Base-by-base conservation (phyloP, 1,284 basidiomycete species). In the Sporisorium iseilematis-ciliati region DNA sequence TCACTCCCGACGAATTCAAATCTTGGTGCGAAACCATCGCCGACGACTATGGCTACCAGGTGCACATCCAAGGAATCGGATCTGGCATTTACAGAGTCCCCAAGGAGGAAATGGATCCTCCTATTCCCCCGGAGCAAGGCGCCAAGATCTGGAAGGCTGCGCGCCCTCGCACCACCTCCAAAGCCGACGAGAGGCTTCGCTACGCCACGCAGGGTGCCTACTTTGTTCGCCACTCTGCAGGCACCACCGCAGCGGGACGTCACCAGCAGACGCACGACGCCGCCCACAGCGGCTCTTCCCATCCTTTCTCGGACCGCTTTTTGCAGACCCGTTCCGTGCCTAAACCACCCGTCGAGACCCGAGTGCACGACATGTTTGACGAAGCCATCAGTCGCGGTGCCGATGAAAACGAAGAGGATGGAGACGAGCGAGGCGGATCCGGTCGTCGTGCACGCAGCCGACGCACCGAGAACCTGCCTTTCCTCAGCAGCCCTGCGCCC, bases 1-100 rank as follows among this genome's bases (percentile, higher is more conserved):
- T 93, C 92, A 96, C 93, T 0, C 85, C 87, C 0, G 89, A 89
- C 3, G 95, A 97, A 83, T 97, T 95, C 84, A 83, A 86, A 31
- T 78, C 81, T 10, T 97, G 93, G 92, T 94, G 92, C 83, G 79
- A 86, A 25, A 84, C 83, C 0, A 88, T 88, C 3, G 92, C 92
- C 0, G 85, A 85, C 10, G 89, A 90, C 67, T 95, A 92, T 91
- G 93, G 92, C 6, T 95, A 93, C 74, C 86, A 87, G 1, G 89
- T 91, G 3, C 54, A 43, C 7, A 57, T 76, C 41, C 43, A 64
- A 43, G 74, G 74, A 20, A 40, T 76, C 7, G 74, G 69, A 7
- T 41, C 62, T 18, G 74, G 74, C 42, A 76, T 76, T 53, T 65
- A 76, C 41, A 38, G 73, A 11, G 46, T 65, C 7, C 53, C 60